Conservation (phyloP, 2,329 filamentous ascomycete genomes). For the Zymoseptoria ardabiliae region DNA sequence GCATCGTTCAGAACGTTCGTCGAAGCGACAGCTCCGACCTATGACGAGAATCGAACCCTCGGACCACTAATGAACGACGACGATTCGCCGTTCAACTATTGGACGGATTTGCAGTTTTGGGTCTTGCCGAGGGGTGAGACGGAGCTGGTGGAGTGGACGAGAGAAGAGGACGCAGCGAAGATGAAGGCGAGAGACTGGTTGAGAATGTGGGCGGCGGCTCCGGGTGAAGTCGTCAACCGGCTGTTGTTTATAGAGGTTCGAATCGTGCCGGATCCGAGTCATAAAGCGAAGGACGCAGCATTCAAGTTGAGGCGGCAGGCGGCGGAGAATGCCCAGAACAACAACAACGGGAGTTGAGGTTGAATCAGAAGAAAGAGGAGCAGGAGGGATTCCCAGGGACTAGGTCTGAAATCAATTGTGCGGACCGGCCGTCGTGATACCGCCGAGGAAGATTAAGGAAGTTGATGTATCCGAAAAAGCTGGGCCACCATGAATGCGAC, state of each 20-base stretch:
- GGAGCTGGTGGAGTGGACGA: not conserved
- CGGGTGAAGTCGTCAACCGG: not conserved
- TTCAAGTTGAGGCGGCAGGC: not conserved
- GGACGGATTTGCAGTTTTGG: conserved; percentile 1
- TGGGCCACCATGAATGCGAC: not conserved
- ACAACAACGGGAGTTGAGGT: not conserved
- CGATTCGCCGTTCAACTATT: not conserved
- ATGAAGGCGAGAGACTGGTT: not conserved
- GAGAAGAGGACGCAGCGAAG: not conserved
- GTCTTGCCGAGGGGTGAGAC: not conserved
- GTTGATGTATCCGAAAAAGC: not conserved
- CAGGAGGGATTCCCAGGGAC: not conserved
- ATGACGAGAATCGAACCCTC: not conserved
- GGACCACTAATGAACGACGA: not conserved
- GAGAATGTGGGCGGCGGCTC: not conserved
- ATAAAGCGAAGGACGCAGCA: not conserved
- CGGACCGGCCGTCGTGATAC: not conserved
- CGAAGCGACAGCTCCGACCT: not conserved
- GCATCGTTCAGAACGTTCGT: conserved; percentile 1
- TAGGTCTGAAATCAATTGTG: not conserved
- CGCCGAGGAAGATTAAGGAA: too few species aligned
- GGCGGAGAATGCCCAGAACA: not conserved
- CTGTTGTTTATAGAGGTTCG: conserved; percentile 1
- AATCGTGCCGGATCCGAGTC: not conserved
- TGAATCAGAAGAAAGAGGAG: not conserved